Percentiles rank a stretch among this genome's conserved stretches.
phyloP scores from a whole-genome alignment of 495 filamentous ascomycete species.

The Penicillium cosmopolitanum region DNA sequence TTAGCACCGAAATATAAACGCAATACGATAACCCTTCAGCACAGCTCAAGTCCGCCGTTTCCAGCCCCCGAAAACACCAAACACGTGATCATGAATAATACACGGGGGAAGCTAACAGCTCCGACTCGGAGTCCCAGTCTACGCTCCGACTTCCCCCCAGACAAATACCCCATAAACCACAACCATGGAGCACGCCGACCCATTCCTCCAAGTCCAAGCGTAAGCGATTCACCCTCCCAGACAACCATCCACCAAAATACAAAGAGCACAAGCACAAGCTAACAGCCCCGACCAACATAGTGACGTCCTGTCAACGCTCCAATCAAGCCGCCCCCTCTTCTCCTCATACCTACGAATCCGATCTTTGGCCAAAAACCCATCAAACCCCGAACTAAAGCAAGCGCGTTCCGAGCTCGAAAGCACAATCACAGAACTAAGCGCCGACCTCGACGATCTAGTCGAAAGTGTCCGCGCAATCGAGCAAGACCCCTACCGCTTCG shows the following conservation, averaged over 20 bases:
- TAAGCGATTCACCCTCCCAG: constrained; percentile 38
- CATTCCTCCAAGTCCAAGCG: constrained; percentile 93
- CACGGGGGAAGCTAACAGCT: constrained; percentile 14
- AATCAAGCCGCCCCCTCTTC: constrained; percentile 81
- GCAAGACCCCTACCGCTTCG: constrained; percentile 85
- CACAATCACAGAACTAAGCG: constrained; percentile 73
- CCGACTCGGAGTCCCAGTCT: constrained; percentile 8
- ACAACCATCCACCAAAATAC: not conserved
- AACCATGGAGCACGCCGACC: constrained; percentile 73
- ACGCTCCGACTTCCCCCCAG: constrained; percentile 12
- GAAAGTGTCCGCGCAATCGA: constrained; percentile 89
- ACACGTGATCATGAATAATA: constrained; percentile 22
- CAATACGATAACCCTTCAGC: too few relatives aligned
- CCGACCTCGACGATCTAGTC: constrained; percentile 87
- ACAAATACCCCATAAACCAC: constrained; percentile 10
- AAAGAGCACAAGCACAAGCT: not conserved
- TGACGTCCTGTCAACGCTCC: constrained; percentile 83
- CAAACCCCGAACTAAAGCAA: constrained; percentile 83
- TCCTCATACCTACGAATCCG: constrained; percentile 95
- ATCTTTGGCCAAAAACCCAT: constrained; percentile 69
- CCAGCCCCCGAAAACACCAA: not conserved
- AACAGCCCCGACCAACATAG: constrained; percentile 42
- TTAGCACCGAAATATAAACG: too few relatives aligned
- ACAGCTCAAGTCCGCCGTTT: too few relatives aligned
- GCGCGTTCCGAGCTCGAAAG: constrained; percentile 80